These are phyloP conservation scores for Monilinia laxa DNA, from an alignment of 2,329 filamentous ascomycete genomes.

Conservation along the genomic window DNA sequence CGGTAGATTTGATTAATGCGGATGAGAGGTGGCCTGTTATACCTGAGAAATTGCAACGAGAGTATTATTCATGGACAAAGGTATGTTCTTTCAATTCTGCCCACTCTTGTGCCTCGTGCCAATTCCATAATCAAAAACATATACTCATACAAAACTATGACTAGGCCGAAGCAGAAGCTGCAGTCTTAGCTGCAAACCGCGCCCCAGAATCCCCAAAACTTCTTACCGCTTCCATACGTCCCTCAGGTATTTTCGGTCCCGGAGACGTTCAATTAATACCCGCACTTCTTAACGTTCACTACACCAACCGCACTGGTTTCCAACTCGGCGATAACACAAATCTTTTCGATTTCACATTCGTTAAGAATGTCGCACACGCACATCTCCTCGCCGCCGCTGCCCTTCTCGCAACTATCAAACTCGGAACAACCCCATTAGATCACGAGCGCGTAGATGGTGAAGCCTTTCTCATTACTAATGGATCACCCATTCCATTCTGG, in stretches of 20 bases:
- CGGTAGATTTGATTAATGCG: conserved; percentile 75
- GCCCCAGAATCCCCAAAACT: conserved; percentile 50
- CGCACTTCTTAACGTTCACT: conserved; percentile 70
- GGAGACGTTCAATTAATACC: conserved; percentile 77
- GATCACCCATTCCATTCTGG: conserved; percentile 82
- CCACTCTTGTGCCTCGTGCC: not conserved
- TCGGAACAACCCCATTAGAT: conserved; percentile 60
- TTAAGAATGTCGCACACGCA: conserved; percentile 69
- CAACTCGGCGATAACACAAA: conserved; percentile 77
- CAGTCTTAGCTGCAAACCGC: conserved; percentile 76
- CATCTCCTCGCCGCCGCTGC: conserved; percentile 74
- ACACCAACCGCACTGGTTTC: conserved; percentile 67
- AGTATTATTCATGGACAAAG: conserved; percentile 91
- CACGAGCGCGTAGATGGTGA: conserved; percentile 78
- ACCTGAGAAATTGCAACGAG: conserved; percentile 65
- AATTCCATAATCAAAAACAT: not conserved
- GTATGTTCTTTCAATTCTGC: conserved; percentile 27
- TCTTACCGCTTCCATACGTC: conserved; percentile 77
- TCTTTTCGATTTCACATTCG: conserved; percentile 70
- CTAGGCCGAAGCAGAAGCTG: conserved; percentile 72
- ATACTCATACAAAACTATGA: not conserved
- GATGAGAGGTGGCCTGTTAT: conserved; percentile 81
- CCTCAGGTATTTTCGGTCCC: conserved; percentile 87
- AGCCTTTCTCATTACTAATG: conserved; percentile 88
- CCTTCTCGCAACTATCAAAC: conserved; percentile 43